Evolutionary conservation across 495 filamentous ascomycete genomes (phyloP).

Genomic region (Ramalina peruviana): DNA sequence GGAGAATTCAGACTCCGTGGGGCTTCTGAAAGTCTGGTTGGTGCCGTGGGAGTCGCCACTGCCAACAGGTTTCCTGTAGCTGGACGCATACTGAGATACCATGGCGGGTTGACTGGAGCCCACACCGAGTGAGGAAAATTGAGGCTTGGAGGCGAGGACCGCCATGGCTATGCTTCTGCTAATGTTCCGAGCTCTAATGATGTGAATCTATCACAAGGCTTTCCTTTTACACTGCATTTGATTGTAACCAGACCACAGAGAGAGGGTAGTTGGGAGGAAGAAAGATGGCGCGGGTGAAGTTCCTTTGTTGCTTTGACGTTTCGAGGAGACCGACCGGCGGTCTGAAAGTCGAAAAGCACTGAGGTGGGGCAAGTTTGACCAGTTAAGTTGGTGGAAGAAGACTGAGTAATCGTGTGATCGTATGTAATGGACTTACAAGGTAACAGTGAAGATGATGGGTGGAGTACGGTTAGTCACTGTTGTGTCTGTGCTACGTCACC

Average conservation of each 20-base stretch:
- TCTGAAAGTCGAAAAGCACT: constrained; percentile 1
- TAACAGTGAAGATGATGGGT: too few relatives aligned
- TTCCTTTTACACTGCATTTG: too few relatives aligned
- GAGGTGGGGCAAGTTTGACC: background rate
- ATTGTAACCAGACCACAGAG: background rate
- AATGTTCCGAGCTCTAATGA: background rate
- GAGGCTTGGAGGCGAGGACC: constrained; percentile 76
- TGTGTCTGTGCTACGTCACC: too few relatives aligned
- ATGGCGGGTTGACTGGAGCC: constrained; percentile 39
- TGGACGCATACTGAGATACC: constrained; percentile 30
- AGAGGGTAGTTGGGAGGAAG: background rate
- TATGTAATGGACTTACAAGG: too few relatives aligned
- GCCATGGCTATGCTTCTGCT: constrained; percentile 36
- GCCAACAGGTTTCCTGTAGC: constrained; percentile 30
- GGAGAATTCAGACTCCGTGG: constrained; percentile 93
- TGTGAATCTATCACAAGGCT: too few relatives aligned
- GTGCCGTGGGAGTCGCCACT: background rate
- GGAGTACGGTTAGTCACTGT: too few relatives aligned
- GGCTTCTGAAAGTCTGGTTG: constrained; percentile 62
- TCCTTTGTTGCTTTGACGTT: constrained; percentile 8
- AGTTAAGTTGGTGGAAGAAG: background rate
- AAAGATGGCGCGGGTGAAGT: background rate
- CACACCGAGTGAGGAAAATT: constrained; percentile 52
- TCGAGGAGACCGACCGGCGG: constrained; percentile 6
- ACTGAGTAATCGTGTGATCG: too few relatives aligned